Base-by-base conservation (phyloP, 768 basidiomycete species). In the Auriscalpium vulgare region DNA sequence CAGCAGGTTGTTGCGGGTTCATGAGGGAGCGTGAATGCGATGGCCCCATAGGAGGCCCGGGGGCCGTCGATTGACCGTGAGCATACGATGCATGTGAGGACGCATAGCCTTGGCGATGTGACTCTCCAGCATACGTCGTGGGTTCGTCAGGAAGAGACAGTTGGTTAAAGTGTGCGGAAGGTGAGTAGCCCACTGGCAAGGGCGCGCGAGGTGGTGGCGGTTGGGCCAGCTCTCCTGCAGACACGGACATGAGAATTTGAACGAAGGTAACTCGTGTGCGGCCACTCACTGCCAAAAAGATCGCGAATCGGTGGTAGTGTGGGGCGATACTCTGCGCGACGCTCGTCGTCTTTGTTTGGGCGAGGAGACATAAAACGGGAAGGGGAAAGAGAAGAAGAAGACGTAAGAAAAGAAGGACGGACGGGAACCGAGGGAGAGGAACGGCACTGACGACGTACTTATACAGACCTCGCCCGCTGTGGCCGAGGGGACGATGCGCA, bases 251-350 rank as follows among this genome's bases (percentile, higher is more conserved):
- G 29, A 29, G 29, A 8, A 8, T 43, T 34, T 5, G 47, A 13
- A 14, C 37, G 59, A n/a, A 40, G 37, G 4, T 29, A 36, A 13
- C 48, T 44, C 40, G 34, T 34, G 40, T 14, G 40, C 13, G 13
- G 40, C 13, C 21, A 51, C 61, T 49, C 36, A 62, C 61, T 55
- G 2, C 61, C 55, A 46, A 62, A 62, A 10, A 62, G 50, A 38
- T 62, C 56, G 34, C 59, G 59, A 29, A 62, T 62, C 8, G 59
- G 59, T 16, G 61, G 61, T n/a, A 62, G 59, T 29, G 61, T 62
- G 37, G 61, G 61, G 34, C 61, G 59, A 51, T 55, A 46, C 8
- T 58, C 59, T 14, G 53, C 50, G 29, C 61, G 61, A 54, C 40
- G 51, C 50, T 55, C 61, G 51, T 51, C 54, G 23, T 53, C 23